Evolutionary conservation across 345 rosid genomes (phyloP), one percentile per base, ranked within the genome.

Genomic region (Aethionema arabicum): DNA sequence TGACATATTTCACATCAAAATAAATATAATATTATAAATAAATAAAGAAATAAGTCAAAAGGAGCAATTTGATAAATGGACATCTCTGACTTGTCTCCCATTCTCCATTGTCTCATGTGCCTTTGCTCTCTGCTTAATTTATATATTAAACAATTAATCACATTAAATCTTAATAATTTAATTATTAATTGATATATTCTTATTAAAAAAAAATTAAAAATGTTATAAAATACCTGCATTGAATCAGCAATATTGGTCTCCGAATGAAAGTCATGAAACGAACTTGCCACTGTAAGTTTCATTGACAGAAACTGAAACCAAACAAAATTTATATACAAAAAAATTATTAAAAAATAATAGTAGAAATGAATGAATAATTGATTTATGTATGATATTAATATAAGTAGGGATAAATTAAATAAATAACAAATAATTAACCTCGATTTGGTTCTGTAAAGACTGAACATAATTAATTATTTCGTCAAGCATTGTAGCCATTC

Each of bases 401-500:
- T n/a, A n/a, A n/a, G n/a, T n/a, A n/a, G n/a, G n/a, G n/a, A n/a
- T n/a, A n/a, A n/a, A n/a, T 21, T 21, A 21, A 21, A 21, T 21
- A 21, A 21, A 21, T 21, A 2, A n/a, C n/a, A n/a, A 6, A 52
- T n/a, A 32, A 64, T 74, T 79, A 51, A 84, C 92, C 86, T 88
- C 92, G 71, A 88, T 82, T 61, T 88, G 92, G 68, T 78, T 80
- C 42, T 88, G 88, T 65, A 85, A 72, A 62, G 92, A 83, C 69
- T 78, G 88, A 3, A 88, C 93, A 78, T 88, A 88, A 40, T 82
- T 83, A 37, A 85, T 88, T 5, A 83, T 88, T 72, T 80, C 92
- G 67, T 85, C 96, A 72, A 88, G 63, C 96, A 85, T 88, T 47
- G 78, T 72, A 29, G 96, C 72, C 90, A 88, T 85, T 29, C 96